These are phyloP conservation scores for Fusarium sarcochroum DNA, from an alignment of 2,329 filamentous ascomycete species.

Conservation along the genomic window DNA sequence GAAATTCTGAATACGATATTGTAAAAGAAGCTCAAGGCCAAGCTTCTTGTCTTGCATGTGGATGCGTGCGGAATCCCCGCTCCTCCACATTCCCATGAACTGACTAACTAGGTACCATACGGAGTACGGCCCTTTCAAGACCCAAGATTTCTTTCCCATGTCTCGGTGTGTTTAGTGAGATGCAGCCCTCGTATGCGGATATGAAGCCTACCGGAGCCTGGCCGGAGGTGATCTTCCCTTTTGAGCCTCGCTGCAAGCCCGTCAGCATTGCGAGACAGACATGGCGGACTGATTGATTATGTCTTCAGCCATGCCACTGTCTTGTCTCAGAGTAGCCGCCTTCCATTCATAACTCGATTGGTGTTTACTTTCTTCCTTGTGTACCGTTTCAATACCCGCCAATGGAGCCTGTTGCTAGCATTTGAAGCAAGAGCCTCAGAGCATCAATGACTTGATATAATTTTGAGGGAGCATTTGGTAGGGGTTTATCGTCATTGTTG, in stretches of 20 bases:
- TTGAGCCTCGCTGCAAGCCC: slow-evolving; percentile 18
- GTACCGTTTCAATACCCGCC: not conserved
- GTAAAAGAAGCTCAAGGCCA: slow-evolving; percentile 25
- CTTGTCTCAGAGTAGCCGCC: not conserved
- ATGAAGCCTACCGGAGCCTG: slow-evolving; percentile 14
- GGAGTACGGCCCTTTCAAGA: not conserved
- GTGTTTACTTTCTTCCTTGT: not conserved
- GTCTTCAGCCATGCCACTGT: slow-evolving; percentile 7
- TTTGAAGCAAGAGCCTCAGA: not conserved
- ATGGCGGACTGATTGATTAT: slow-evolving; percentile 1
- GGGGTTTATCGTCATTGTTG: too few relatives aligned
- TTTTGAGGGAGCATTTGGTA: too few relatives aligned
- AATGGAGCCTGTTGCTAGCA: not conserved
- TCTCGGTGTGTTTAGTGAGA: slow-evolving; percentile 6
- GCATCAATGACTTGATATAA: too few relatives aligned
- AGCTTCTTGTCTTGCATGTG: slow-evolving; percentile 32
- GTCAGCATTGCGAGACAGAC: slow-evolving; percentile 11
- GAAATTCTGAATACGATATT: too few relatives aligned
- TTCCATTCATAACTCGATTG: not conserved
- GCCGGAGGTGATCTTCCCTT: slow-evolving; percentile 16
- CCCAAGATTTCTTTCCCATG: slow-evolving; percentile 7
- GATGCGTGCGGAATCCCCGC: slow-evolving; percentile 13
- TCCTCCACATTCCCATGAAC: slow-evolving; percentile 7
- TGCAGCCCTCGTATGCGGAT: slow-evolving; percentile 18
- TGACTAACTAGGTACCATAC: not conserved